Percentiles rank a stretch among this genome's conserved stretches.
These are phyloP conservation scores for Zea mays DNA, from an alignment of 176 grass and related monocot species.

Conservation along the genomic window DNA sequence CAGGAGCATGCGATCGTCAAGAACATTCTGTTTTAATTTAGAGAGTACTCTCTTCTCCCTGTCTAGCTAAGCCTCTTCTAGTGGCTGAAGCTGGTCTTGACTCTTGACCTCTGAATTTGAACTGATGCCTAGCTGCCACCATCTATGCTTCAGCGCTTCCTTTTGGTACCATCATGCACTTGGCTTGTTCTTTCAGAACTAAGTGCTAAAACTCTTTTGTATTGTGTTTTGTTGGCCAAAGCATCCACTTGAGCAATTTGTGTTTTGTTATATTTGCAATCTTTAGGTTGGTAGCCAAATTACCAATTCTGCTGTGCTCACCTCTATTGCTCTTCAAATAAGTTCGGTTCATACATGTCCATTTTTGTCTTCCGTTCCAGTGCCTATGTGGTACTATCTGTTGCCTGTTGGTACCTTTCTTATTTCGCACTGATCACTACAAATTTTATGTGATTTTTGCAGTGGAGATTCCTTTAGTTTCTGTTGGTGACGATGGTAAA, in stretches of 20 bases:
- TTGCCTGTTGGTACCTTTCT: neutral
- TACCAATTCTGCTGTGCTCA: conserved; percentile 12
- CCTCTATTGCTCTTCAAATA: neutral
- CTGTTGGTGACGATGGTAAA: conserved; percentile 84
- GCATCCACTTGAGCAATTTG: neutral
- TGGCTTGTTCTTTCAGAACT: neutral
- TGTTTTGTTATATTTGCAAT: neutral
- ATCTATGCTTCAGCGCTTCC: neutral
- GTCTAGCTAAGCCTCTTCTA: neutral
- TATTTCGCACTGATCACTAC: neutral
- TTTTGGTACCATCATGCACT: neutral
- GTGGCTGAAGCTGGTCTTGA: neutral
- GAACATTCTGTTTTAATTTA: neutral
- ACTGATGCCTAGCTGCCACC: neutral
- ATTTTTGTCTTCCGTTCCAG: neutral
- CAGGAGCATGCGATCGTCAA: neutral
- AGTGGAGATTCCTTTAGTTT: conserved; percentile 94
- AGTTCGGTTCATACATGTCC: conserved; percentile 1
- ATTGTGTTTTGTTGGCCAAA: neutral
- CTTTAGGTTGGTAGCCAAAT: neutral
- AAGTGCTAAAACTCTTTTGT: neutral
- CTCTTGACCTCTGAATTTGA: neutral
- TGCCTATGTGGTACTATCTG: neutral
- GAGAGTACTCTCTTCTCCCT: neutral
- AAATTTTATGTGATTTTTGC: conserved; percentile 22